Percentiles rank a stretch among this genome's conserved stretches.
Conservation (phyloP, 257 asterid genomes). For the Ballota nigra region DNA sequence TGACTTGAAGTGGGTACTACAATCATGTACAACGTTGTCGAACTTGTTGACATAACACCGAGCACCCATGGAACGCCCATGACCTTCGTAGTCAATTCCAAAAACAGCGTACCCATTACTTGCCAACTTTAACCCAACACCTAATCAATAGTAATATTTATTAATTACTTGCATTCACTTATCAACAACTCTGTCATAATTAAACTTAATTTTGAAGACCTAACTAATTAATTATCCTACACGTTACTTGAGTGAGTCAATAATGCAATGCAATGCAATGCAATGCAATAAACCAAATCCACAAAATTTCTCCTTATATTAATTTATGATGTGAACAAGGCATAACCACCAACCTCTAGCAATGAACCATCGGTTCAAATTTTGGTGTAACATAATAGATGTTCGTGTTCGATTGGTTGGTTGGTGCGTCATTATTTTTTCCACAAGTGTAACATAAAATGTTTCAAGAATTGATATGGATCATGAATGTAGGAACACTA, state of each 20-base stretch:
- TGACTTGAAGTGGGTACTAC: conserved; percentile 61
- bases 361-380: neutral
- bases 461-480: too few species aligned
- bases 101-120: conserved; percentile 72
- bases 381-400: too few species aligned
- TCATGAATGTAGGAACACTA: too few species aligned
- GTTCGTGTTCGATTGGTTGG: neutral
- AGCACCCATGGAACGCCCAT: conserved; percentile 77
- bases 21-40: conserved; percentile 69
- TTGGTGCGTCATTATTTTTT: too few species aligned
- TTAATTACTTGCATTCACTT: neutral
- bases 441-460: too few species aligned
- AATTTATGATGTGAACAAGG: conserved; percentile 13
- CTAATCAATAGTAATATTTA: conserved; percentile 29
- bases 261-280: too few species aligned
- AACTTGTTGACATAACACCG: conserved; percentile 84
- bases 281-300: neutral
- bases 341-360: conserved; percentile 27
- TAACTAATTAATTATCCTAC: neutral
- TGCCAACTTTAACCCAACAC: conserved; percentile 72
- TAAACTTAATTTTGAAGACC: too few species aligned
- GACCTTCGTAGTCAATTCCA: conserved; percentile 93
- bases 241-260: neutral
- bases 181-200: neutral
- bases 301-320: neutral